Percentiles rank a stretch among this genome's conserved stretches.
phyloP scores from a whole-genome alignment of 2,329 filamentous ascomycete species.

The Beauveria scarabaeidicola region DNA sequence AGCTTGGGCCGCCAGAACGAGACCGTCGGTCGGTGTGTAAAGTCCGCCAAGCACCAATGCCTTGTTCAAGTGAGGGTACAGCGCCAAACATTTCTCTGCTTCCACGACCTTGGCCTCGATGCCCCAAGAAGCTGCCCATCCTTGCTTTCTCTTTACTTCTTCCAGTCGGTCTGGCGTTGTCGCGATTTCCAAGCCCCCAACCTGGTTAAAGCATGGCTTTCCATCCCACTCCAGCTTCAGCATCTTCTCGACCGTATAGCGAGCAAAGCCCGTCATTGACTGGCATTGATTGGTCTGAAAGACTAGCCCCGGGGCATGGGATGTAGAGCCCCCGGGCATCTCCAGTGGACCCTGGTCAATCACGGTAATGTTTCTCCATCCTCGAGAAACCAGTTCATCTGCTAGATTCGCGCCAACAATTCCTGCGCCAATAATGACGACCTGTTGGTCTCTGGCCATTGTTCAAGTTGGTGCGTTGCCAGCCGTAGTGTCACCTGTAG shows the following conservation, averaged over 20 bases:
- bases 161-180: constrained; percentile 50
- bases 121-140: constrained; percentile 53
- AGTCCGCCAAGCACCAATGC: constrained; percentile 48
- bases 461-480: not conserved
- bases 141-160: constrained; percentile 55
- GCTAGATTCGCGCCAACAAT: constrained; percentile 57
- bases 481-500: not conserved
- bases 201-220: constrained; percentile 48
- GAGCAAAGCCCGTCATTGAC: constrained; percentile 49
- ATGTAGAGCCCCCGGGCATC: constrained; percentile 58
- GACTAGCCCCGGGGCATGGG: constrained; percentile 55
- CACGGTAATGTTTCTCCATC: constrained; percentile 56
- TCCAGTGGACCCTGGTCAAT: constrained; percentile 54
- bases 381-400: constrained; percentile 53
- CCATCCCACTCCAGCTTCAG: constrained; percentile 35
- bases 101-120: constrained; percentile 45
- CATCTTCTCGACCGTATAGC: constrained; percentile 54
- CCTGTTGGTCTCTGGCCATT: constrained; percentile 32
- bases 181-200: constrained; percentile 54
- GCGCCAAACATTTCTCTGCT: constrained; percentile 40
- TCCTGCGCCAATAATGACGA: constrained; percentile 55
- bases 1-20: constrained; percentile 52
- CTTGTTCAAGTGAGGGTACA: constrained; percentile 47
- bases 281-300: constrained; percentile 54
- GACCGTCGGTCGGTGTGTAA: constrained; percentile 51